Conservation (phyloP, 2,329 filamentous ascomycete species). For the Pseudopithomyces maydicus region DNA sequence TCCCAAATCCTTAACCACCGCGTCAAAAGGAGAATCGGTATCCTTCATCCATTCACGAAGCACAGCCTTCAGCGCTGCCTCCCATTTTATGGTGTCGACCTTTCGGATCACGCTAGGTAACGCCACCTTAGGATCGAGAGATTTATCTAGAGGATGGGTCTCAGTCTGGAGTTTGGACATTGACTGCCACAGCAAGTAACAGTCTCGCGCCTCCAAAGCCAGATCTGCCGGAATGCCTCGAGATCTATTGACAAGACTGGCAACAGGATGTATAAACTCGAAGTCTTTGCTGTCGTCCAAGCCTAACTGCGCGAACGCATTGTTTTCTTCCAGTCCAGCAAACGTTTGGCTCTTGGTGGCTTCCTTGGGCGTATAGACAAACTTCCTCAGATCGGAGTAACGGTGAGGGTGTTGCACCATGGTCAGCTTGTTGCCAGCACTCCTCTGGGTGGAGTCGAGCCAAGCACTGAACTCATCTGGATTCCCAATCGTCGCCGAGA, state of each 20-base stretch:
- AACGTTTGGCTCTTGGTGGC: slow-evolving; percentile 52
- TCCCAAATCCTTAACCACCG: slow-evolving; percentile 54
- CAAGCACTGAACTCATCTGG: slow-evolving; percentile 71
- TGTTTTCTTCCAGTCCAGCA: slow-evolving; percentile 51
- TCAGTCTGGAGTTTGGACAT: slow-evolving; percentile 64
- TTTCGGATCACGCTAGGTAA: slow-evolving; percentile 65
- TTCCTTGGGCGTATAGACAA: slow-evolving; percentile 62
- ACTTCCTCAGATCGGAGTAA: slow-evolving; percentile 81
- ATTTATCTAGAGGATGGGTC: slow-evolving; percentile 55
- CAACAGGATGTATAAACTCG: slow-evolving; percentile 69
- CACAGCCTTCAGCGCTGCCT: slow-evolving; percentile 62
- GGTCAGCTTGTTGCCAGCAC: slow-evolving; percentile 66
- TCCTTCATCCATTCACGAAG: slow-evolving; percentile 67
- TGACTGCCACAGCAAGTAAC: slow-evolving; percentile 66
- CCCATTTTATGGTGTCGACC: slow-evolving; percentile 69
- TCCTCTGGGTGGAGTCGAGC: slow-evolving; percentile 67
- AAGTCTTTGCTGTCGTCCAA: slow-evolving; percentile 58
- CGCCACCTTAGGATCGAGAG: slow-evolving; percentile 56
- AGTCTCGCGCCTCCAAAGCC: slow-evolving; percentile 72
- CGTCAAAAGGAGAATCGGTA: slow-evolving; percentile 56
- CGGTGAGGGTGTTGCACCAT: slow-evolving; percentile 69
- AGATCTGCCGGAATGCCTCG: slow-evolving; percentile 71
- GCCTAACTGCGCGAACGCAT: slow-evolving; percentile 49
- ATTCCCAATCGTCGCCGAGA: slow-evolving; percentile 81
- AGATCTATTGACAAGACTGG: slow-evolving; percentile 64